Evolutionary conservation across 208 protist genomes (phyloP).

Genomic region (Tritrichomonas foetus): DNA sequence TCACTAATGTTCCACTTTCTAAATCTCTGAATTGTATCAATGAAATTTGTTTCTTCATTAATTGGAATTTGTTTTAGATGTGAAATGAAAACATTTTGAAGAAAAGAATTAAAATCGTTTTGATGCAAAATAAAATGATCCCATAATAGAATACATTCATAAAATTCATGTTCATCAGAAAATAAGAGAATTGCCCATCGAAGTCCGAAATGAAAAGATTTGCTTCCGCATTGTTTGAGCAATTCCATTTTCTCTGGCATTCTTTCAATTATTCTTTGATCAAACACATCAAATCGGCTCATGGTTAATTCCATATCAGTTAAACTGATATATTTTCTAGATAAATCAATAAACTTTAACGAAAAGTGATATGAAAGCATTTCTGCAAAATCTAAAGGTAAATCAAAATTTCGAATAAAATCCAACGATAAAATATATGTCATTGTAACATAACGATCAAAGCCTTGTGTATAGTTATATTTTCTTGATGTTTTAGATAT

Average conservation of each 20-base stretch:
- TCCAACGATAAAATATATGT: neutral
- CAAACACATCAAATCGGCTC: neutral
- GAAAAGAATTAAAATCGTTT: neutral
- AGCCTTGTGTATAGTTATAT: slow-evolving; percentile 5
- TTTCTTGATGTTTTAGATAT: neutral
- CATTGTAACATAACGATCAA: neutral
- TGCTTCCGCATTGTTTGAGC: neutral
- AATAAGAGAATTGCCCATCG: neutral
- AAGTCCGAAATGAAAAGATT: neutral
- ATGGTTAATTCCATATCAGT: no score
- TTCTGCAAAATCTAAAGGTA: neutral
- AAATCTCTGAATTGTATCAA: neutral
- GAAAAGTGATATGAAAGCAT: neutral
- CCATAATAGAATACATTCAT: neutral
- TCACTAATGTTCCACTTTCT: neutral
- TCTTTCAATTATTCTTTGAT: neutral
- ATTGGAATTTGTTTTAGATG: neutral
- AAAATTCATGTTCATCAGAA: neutral
- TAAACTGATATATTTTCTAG: neutral
- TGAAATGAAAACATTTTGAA: neutral
- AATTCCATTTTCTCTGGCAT: neutral
- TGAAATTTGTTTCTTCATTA: neutral
- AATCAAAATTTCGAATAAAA: neutral
- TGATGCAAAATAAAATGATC: neutral
- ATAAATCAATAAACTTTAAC: neutral